phyloP scores from a whole-genome alignment of 768 basidiomycete genomes.

The Psilocybe azurescens region DNA sequence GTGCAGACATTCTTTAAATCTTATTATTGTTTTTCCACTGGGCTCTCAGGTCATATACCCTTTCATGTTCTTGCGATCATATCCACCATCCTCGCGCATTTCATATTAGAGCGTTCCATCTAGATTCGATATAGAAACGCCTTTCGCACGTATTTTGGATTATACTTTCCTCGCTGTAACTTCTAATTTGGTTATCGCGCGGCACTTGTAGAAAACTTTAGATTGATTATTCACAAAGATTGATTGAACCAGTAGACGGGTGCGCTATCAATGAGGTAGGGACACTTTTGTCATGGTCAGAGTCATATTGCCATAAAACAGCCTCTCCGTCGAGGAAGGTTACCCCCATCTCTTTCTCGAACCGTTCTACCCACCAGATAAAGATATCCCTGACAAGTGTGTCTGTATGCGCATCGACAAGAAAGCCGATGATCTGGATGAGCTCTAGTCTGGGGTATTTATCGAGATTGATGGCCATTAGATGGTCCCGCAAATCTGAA shows the following conservation, averaged over 20 bases:
- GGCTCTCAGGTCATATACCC: slow-evolving; percentile 1
- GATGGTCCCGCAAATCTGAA: slow-evolving; percentile 41
- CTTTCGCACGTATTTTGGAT: background rate
- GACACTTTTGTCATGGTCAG: slow-evolving; percentile 27
- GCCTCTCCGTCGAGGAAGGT: slow-evolving; percentile 61
- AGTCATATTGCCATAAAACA: slow-evolving; percentile 52
- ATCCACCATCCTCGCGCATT: background rate
- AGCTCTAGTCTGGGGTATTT: slow-evolving; percentile 51
- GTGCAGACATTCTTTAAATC: background rate
- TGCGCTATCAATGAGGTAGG: background rate
- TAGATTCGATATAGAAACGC: background rate
- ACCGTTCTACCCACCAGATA: slow-evolving; percentile 59
- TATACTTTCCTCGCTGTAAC: background rate
- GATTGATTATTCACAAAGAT: background rate
- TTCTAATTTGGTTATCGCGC: background rate
- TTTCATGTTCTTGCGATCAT: background rate
- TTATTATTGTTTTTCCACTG: background rate
- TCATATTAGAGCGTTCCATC: background rate
- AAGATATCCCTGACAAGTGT: slow-evolving; percentile 50
- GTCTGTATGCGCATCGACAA: slow-evolving; percentile 51
- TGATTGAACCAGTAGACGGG: background rate
- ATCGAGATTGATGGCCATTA: slow-evolving; percentile 45
- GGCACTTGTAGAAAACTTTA: background rate
- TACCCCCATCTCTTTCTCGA: slow-evolving; percentile 49
- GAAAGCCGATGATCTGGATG: slow-evolving; percentile 51